These are phyloP conservation scores for Malus hybrid DNA, from an alignment of 331 rosid species.

Conservation along the genomic window DNA sequence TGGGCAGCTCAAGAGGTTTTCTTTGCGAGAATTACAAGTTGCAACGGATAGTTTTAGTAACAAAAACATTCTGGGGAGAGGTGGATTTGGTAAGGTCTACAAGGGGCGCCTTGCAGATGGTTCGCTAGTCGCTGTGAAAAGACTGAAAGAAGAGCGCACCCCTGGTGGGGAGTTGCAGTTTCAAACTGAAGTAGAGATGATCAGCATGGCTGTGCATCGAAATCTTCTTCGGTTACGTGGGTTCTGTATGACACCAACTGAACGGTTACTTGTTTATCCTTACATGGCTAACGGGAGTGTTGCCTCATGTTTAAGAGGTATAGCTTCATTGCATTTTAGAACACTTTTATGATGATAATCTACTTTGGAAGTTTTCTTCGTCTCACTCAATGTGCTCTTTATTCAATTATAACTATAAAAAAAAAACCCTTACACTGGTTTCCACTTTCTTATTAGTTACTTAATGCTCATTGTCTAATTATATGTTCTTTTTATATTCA, in stretches of 20 bases:
- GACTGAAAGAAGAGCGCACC: slow-evolving; percentile 97
- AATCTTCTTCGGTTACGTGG: slow-evolving; percentile 95
- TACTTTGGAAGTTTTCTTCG: not conserved
- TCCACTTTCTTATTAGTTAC: not conserved
- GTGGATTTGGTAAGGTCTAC: slow-evolving; percentile 97
- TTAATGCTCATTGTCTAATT: not conserved
- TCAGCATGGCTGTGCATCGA: slow-evolving; percentile 99
- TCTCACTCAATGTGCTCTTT: not conserved
- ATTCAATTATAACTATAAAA: too few species aligned
- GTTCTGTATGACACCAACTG: slow-evolving; percentile 97
- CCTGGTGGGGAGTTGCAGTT: slow-evolving; percentile 99
- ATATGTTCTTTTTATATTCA: not conserved
- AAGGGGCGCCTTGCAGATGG: slow-evolving; percentile 98
- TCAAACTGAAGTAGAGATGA: slow-evolving; percentile 99
- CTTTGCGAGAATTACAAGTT: slow-evolving; percentile 93
- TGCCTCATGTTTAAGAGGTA: slow-evolving; percentile 98
- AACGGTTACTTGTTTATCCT: slow-evolving; percentile 92
- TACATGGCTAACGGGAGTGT: slow-evolving; percentile 99
- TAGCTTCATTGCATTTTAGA: not conserved
- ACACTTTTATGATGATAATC: not conserved
- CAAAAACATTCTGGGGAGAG: slow-evolving; percentile 94
- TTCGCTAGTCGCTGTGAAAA: slow-evolving; percentile 88
- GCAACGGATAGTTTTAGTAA: slow-evolving; percentile 95
- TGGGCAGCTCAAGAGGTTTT: slow-evolving; percentile 97
- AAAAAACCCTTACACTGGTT: not conserved